Evolutionary conservation across 768 basidiomycete genomes (phyloP).

Genomic region (Mycena chlorophos): DNA sequence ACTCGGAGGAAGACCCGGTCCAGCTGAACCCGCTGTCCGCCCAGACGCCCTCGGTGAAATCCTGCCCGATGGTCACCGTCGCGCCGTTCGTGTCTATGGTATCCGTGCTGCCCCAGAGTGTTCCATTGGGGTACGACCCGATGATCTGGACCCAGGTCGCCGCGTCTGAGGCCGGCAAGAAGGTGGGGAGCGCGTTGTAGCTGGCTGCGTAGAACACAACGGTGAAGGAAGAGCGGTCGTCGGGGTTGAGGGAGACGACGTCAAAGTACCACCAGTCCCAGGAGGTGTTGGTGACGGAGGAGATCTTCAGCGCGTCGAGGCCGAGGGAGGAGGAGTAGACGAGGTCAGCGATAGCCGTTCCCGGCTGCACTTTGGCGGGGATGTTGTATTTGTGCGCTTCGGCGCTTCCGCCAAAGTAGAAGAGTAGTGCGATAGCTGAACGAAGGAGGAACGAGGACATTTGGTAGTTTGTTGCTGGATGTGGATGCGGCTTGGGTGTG

Average conservation of each 20-base stretch:
- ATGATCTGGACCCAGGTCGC: slow-evolving; percentile 10
- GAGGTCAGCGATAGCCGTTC: slow-evolving; percentile 15
- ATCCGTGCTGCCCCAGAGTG: background rate
- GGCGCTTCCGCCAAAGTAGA: no score
- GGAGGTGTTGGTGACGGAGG: slow-evolving; percentile 12
- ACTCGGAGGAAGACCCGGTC: slow-evolving; percentile 1
- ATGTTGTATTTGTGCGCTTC: no score
- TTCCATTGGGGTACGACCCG: slow-evolving; percentile 16
- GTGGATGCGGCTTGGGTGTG: no score
- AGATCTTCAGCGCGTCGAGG: background rate
- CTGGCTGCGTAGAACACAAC: slow-evolving; percentile 20
- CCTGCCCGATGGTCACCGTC: slow-evolving; percentile 1
- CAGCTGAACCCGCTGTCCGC: slow-evolving; percentile 19
- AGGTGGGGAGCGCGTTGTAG: slow-evolving; percentile 13
- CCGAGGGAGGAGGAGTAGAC: background rate
- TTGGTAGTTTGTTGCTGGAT: no score
- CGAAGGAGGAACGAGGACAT: no score
- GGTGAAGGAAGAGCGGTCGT: slow-evolving; percentile 10
- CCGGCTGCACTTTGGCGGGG: no score
- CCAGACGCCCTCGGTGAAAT: slow-evolving; percentile 17
- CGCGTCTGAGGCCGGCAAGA: slow-evolving; percentile 2
- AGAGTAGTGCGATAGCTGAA: no score
- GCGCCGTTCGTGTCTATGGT: slow-evolving; percentile 1
- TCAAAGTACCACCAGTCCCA: slow-evolving; percentile 27
- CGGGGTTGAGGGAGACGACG: slow-evolving; percentile 20